These are phyloP conservation scores for Fusarium hainanense DNA, from an alignment of 2,329 filamentous ascomycete species.

Conservation along the genomic window DNA sequence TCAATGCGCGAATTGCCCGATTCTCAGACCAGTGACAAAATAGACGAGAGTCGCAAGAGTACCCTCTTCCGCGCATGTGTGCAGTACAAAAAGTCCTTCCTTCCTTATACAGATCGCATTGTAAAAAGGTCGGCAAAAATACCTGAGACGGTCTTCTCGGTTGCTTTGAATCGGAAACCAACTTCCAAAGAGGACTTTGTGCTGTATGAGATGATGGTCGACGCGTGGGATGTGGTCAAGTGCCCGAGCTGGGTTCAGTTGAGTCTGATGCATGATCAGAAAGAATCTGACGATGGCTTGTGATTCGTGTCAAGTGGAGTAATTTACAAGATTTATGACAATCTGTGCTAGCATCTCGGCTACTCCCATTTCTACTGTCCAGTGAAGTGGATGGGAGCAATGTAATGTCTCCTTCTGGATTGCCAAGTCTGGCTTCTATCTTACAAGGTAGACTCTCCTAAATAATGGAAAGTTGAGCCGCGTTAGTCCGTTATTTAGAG, in stretches of 20 bases:
- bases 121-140: neutral
- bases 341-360: neutral
- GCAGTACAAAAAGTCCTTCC: conserved; percentile 12
- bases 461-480: neutral
- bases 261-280: conserved; percentile 6
- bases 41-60: neutral
- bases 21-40: neutral
- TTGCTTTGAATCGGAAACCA: neutral
- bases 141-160: neutral
- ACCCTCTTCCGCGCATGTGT: conserved; percentile 1
- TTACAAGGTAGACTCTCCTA: neutral
- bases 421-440: neutral
- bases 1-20: conserved; percentile 1
- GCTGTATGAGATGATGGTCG: neutral
- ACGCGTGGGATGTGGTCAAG: neutral
- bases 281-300: neutral
- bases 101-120: conserved; percentile 6
- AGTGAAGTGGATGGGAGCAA: neutral
- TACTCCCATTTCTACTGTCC: neutral
- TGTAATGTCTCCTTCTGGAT: neutral
- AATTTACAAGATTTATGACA: neutral
- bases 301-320: neutral
- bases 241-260: conserved; percentile 13
- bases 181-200: neutral
- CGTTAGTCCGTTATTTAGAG: neutral